These are phyloP conservation scores for Hortaea sp. DNA, from an alignment of 2,329 filamentous ascomycete genomes.

Conservation along the genomic window DNA sequence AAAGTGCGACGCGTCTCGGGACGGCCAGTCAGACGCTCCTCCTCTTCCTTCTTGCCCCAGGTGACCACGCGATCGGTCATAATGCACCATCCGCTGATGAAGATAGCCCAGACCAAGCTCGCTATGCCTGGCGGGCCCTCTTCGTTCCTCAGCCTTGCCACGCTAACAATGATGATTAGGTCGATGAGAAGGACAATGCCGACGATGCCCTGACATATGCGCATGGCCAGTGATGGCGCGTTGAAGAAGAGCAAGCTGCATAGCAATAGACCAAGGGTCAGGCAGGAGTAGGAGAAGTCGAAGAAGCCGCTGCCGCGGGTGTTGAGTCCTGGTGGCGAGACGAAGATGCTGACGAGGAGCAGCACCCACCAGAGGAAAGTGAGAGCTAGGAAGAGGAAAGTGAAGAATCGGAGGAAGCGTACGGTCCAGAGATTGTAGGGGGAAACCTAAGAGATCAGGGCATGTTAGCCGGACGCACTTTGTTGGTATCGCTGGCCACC, in stretches of 20 bases:
- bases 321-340: constrained; percentile 78
- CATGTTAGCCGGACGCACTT: constrained; percentile 3
- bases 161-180: constrained; percentile 67
- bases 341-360: constrained; percentile 79
- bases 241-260: constrained; percentile 79
- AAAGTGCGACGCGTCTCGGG: constrained; percentile 75
- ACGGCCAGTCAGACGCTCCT: constrained; percentile 82
- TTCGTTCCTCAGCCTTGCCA: constrained; percentile 64
- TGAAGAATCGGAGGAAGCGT: constrained; percentile 66
- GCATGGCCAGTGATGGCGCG: constrained; percentile 68
- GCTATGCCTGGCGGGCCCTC: constrained; percentile 88
- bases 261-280: constrained; percentile 66
- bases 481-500: not conserved
- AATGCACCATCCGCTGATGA: constrained; percentile 72
- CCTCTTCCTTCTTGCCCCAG: constrained; percentile 88
- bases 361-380: constrained; percentile 90
- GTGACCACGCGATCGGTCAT: constrained; percentile 70
- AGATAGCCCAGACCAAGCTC: constrained; percentile 70
- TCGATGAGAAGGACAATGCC: constrained; percentile 60
- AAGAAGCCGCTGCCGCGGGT: constrained; percentile 88
- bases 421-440: constrained; percentile 95
- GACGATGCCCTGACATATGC: constrained; percentile 61
- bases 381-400: constrained; percentile 62
- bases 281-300: constrained; percentile 70
- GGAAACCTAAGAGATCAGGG: constrained; percentile 43